phyloP scores from a whole-genome alignment of 352 stramenopile species.

The Phytophthora idaei region DNA sequence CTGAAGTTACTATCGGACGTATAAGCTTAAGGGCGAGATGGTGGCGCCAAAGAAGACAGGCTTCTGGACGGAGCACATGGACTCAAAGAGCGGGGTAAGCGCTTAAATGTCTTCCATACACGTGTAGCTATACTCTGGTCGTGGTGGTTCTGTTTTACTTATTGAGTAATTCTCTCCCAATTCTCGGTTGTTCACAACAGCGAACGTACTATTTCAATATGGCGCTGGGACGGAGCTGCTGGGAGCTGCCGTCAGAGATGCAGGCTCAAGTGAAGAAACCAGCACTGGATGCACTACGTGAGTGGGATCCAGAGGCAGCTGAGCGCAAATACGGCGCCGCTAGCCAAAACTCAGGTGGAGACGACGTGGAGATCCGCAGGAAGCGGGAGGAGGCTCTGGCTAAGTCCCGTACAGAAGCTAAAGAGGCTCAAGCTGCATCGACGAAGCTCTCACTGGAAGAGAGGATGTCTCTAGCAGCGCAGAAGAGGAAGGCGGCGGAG shows the following conservation, averaged over 20 bases:
- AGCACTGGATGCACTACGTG: constrained; percentile 48
- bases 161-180: constrained; percentile 2
- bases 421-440: constrained; percentile 12
- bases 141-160: constrained; percentile 1
- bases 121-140: not conserved
- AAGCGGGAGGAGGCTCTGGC: constrained; percentile 53
- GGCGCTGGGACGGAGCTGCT: constrained; percentile 73
- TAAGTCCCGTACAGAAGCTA: constrained; percentile 30
- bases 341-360: constrained; percentile 9
- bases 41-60: constrained; percentile 55
- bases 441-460: constrained; percentile 49
- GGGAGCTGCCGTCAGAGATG: constrained; percentile 65
- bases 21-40: constrained; percentile 22
- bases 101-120: constrained; percentile 7
- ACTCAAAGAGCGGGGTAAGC: constrained; percentile 58
- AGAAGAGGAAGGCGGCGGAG: constrained; percentile 57
- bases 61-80: constrained; percentile 80
- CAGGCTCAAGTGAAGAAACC: constrained; percentile 55
- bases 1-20: constrained; percentile 12
- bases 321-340: constrained; percentile 43
- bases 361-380: constrained; percentile 40
- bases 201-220: constrained; percentile 86
- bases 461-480: constrained; percentile 64
- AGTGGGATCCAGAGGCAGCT: constrained; percentile 48
- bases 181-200: constrained; percentile 32